A percentile compares a stretch with the other conserved stretches of the same genome.
phyloP scores from a whole-genome alignment of 208 protist species.

The Leptomonas seymouri region DNA sequence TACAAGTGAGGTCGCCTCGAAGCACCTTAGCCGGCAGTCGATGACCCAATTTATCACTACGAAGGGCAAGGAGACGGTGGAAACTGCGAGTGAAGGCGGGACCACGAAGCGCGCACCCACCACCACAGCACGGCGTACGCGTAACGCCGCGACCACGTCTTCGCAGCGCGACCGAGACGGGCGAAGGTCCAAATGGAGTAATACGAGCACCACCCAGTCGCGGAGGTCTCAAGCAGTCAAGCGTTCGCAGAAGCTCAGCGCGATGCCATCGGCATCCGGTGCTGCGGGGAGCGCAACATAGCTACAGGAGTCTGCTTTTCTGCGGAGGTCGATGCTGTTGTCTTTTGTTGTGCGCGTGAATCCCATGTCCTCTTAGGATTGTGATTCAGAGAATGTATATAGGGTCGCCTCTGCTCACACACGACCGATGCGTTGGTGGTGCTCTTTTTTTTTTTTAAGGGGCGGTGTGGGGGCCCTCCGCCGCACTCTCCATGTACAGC shows the following conservation, averaged over 20 bases:
- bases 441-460: too few relatives aligned
- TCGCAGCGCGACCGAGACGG: background rate
- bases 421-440: too few relatives aligned
- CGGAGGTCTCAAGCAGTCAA: background rate
- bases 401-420: too few relatives aligned
- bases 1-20: slow-evolving; percentile 5
- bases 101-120: background rate
- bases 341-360: too few relatives aligned
- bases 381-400: too few relatives aligned
- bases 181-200: background rate
- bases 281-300: background rate
- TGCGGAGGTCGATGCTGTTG: too few relatives aligned
- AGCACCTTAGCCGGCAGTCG: slow-evolving; percentile 13
- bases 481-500: too few relatives aligned
- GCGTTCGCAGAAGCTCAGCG: background rate
- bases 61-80: slow-evolving; percentile 25
- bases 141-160: background rate
- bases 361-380: too few relatives aligned
- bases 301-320: too few relatives aligned
- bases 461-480: too few relatives aligned
- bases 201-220: background rate
- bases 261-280: background rate
- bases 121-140: background rate
- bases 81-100: background rate
- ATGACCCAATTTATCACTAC: slow-evolving; percentile 21